phyloP scores from a whole-genome alignment of 2,329 filamentous ascomycete genomes.

The Sporothrix curviconia region DNA sequence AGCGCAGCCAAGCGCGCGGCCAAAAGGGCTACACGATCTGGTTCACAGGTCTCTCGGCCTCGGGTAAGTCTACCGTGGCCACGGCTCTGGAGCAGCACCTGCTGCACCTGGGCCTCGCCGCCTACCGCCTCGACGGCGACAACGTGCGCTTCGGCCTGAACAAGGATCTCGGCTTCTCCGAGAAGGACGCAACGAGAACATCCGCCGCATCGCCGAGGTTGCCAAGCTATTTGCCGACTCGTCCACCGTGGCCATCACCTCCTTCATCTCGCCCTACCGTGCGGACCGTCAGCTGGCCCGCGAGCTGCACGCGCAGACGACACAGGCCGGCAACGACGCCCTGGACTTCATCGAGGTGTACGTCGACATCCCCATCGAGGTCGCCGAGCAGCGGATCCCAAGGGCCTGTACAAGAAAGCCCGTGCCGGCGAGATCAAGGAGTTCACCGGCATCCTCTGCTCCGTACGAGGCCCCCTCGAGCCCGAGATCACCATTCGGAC shows the following conservation, averaged over 20 bases:
- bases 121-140: constrained; percentile 95
- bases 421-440: constrained; percentile 90
- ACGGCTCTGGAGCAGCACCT: constrained; percentile 96
- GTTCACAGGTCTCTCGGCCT: constrained; percentile 94
- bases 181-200: constrained; percentile 95
- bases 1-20: constrained; percentile 67
- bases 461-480: constrained; percentile 87
- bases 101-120: constrained; percentile 71
- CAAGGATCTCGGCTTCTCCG: constrained; percentile 92
- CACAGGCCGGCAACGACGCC: constrained; percentile 53
- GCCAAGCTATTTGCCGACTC: constrained; percentile 94
- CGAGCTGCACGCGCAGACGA: constrained; percentile 62
- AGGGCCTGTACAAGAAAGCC: constrained; percentile 97
- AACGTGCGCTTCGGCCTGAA: constrained; percentile 98
- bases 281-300: constrained; percentile 80
- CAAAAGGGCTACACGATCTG: constrained; percentile 93
- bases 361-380: constrained; percentile 83
- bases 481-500: constrained; percentile 85
- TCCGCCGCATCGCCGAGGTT: constrained; percentile 88
- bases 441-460: constrained; percentile 90
- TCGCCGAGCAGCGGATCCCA: constrained; percentile 94
- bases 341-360: constrained; percentile 91
- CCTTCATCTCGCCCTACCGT: constrained; percentile 93
- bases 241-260: constrained; percentile 80
- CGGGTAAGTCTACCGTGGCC: constrained; percentile 94